Evolutionary conservation across 2,329 filamentous ascomycete genomes (phyloP), one percentile per base, ranked within the genome.

Genomic region (Xylariales sp.): DNA sequence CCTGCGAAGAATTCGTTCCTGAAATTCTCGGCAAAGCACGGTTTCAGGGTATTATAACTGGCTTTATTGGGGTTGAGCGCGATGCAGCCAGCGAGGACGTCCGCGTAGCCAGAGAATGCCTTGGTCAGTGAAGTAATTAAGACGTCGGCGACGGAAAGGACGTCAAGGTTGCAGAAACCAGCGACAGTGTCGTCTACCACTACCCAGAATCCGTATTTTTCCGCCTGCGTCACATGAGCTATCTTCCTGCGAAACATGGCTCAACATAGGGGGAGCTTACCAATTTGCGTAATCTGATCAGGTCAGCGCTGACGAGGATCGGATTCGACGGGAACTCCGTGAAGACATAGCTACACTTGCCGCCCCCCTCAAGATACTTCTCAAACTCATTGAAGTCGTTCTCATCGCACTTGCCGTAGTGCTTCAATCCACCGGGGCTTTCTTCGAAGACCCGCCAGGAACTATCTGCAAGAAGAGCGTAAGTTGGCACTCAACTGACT

Each of bases 91-190:
- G 44, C 51, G 44, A 55, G 50, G 11, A 52, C 44, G 49, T 82
- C 68, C 16, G 74, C 66, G 45, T 70, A 70, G 12, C 78, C 78
- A 45, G 62, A 76, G 51, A 82, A 80, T 2, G 68, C 66, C 55
- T 81, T 81, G n/a, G 75, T 80, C 12, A 80, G 40, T 2, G 52
- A 53, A n/a, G 50, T 60, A 6, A 50, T 48, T 21, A 81, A 46
- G 0, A 77, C 54, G 47, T 81, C 75, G 2, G 69, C 67, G 0
- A 64, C 58, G 4, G 57, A 48, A 3, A 77, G 54, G 24, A 81
- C 55, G 51, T 80, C 71, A 44, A 76, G 53, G 51, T 74, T 76
- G 50, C 57, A 65, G 41, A 71, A 70, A 20, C 63, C 64, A n/a
- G 62, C 63, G 33, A 73, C 46, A 0, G 72, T 76, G 33, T 76